Evolutionary conservation across 768 basidiomycete species (phyloP).

Genomic region (Tulasnella sp.): DNA sequence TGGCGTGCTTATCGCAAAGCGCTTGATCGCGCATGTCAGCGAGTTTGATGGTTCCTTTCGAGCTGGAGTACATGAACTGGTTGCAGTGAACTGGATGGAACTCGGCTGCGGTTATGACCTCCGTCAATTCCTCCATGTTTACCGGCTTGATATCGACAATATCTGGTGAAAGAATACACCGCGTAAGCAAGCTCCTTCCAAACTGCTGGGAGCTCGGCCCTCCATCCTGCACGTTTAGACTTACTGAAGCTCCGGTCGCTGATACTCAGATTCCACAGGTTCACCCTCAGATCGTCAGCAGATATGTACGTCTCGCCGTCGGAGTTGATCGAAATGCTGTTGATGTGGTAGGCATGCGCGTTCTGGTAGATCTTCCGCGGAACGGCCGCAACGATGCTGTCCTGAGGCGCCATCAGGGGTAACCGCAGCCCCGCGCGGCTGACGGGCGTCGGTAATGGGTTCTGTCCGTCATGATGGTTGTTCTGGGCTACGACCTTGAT

Average conservation of each 20-base stretch:
- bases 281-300: slow-evolving; percentile 95
- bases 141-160: slow-evolving; percentile 99
- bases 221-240: slow-evolving; percentile 24
- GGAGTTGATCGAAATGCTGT: slow-evolving; percentile 98
- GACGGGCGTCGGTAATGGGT: slow-evolving; percentile 49
- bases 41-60: slow-evolving; percentile 98
- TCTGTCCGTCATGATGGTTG: slow-evolving; percentile 71
- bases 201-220: neutral
- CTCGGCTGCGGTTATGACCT: slow-evolving; percentile 99
- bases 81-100: slow-evolving; percentile 98
- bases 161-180: slow-evolving; percentile 39
- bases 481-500: slow-evolving; percentile 94
- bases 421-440: slow-evolving; percentile 56
- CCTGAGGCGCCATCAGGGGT: slow-evolving; percentile 86
- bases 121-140: slow-evolving; percentile 99
- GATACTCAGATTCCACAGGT: slow-evolving; percentile 97
- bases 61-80: slow-evolving; percentile 98
- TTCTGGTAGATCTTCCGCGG: slow-evolving; percentile 98
- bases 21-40: slow-evolving; percentile 99
- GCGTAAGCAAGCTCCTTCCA: neutral
- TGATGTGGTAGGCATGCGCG: slow-evolving; percentile 99
- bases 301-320: slow-evolving; percentile 99
- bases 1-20: slow-evolving; percentile 89
- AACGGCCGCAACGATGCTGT: slow-evolving; percentile 97
- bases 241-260: slow-evolving; percentile 98